phyloP scores from a whole-genome alignment of 371 early-diverging fungal species.

The Mucor circinelloides region DNA sequence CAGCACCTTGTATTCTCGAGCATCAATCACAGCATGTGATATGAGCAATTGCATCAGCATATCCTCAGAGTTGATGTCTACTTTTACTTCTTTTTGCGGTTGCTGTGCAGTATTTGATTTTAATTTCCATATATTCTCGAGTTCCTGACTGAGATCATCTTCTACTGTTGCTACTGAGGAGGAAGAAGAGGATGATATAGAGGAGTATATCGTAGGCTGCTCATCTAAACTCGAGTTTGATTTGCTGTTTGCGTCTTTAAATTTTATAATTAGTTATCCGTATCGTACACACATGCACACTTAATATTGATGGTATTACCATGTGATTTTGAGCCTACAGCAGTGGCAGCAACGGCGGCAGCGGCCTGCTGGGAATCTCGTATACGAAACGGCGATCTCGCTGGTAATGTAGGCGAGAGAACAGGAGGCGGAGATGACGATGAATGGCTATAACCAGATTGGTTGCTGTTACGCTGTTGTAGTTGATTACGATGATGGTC shows the following conservation, averaged over 20 bases:
- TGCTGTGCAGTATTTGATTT: constrained; percentile 7
- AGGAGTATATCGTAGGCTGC: constrained; percentile 10
- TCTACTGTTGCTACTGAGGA: constrained; percentile 19
- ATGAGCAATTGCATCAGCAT: constrained; percentile 59
- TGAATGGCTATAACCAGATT: background rate
- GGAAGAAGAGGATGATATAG: constrained; percentile 20
- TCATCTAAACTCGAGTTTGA: constrained; percentile 11
- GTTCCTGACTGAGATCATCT: constrained; percentile 31
- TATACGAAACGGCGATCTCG: constrained; percentile 47
- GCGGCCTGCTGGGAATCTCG: constrained; percentile 34
- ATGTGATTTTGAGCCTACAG: constrained; percentile 11
- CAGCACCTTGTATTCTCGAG: constrained; percentile 57
- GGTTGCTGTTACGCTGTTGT: background rate
- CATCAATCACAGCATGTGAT: constrained; percentile 66
- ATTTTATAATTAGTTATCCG: background rate
- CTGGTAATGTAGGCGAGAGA: constrained; percentile 37
- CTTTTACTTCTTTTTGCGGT: background rate
- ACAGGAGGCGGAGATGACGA: constrained; percentile 2
- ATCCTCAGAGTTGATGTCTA: constrained; percentile 48
- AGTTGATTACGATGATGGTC: background rate
- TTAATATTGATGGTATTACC: constrained; percentile 16
- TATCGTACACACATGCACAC: background rate
- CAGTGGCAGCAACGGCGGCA: background rate
- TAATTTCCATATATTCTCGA: constrained; percentile 39
- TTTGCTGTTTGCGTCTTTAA: background rate